Evolutionary conservation across 2,329 filamentous ascomycete genomes (phyloP).

Genomic region (Raffaelea arxii): DNA sequence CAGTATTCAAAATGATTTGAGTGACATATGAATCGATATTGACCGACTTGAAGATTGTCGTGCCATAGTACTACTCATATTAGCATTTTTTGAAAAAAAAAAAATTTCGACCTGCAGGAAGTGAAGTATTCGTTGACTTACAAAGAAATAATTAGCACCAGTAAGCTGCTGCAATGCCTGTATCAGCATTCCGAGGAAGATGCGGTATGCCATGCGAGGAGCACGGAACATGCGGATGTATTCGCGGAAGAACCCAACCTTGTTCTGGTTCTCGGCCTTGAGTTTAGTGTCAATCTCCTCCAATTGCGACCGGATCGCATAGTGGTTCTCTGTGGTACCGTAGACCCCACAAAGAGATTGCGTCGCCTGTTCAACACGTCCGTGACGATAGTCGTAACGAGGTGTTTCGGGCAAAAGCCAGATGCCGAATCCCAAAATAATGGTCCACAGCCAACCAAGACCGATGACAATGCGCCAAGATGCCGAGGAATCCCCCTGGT

Average conservation of each 20-base stretch:
- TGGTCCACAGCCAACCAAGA: constrained; percentile 41
- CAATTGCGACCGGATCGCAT: constrained; percentile 9
- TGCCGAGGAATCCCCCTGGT: constrained; percentile 25
- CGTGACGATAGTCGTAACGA: constrained; percentile 24
- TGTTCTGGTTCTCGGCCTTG: constrained; percentile 26
- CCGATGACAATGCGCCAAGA: constrained; percentile 57
- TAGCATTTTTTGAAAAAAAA: too few species aligned
- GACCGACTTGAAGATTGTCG: constrained; percentile 56
- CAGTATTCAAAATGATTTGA: constrained; percentile 46
- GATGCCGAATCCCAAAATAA: constrained; percentile 43
- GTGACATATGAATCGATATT: constrained; percentile 59
- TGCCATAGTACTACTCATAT: constrained; percentile 57
- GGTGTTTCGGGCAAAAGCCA: constrained; percentile 46
- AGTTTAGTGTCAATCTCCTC: constrained; percentile 18
- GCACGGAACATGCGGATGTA: constrained; percentile 52
- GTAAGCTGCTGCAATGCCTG: constrained; percentile 62
- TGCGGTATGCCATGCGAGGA: constrained; percentile 54
- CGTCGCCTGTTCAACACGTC: constrained; percentile 8
- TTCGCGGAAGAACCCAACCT: constrained; percentile 31
- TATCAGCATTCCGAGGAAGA: constrained; percentile 50
- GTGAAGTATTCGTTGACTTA: too few species aligned
- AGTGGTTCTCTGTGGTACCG: constrained; percentile 9
- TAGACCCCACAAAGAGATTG: constrained; percentile 8
- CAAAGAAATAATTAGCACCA: constrained; percentile 46
- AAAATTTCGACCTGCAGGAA: too few species aligned